A percentile compares a stretch with the other conserved stretches of the same genome.
Evolutionary conservation across 2,329 filamentous ascomycete species (phyloP).

Genomic region (Cladosporium sp.): DNA sequence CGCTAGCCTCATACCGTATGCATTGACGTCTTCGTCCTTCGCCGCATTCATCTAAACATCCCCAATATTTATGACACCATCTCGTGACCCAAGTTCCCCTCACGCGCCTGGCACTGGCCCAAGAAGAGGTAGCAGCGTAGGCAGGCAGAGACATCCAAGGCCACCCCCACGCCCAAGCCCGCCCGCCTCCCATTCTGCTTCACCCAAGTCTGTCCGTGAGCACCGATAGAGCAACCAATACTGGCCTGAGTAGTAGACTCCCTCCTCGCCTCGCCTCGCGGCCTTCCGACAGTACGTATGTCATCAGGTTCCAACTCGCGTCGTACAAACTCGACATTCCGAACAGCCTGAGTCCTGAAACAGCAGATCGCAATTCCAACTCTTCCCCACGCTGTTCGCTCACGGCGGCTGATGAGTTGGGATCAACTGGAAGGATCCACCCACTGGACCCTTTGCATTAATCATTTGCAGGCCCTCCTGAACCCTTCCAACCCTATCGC

Average conservation of each 20-base stretch:
- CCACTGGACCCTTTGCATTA: constrained; percentile 6
- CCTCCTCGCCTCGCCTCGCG: background rate
- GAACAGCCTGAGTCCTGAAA: constrained; percentile 12
- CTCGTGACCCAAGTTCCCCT: constrained; percentile 9
- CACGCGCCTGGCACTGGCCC: background rate
- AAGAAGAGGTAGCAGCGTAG: background rate
- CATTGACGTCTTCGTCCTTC: too few relatives aligned
- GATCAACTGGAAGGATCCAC: constrained; percentile 1
- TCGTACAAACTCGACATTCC: background rate
- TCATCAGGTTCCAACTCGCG: constrained; percentile 9
- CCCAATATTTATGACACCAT: constrained; percentile 7
- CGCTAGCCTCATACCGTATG: background rate
- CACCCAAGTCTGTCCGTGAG: background rate
- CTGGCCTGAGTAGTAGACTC: background rate
- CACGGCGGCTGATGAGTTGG: background rate
- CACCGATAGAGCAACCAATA: background rate
- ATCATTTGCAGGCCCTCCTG: background rate
- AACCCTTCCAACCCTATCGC: constrained; percentile 1
- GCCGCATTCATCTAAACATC: background rate
- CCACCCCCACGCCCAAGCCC: background rate
- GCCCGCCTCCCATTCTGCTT: background rate
- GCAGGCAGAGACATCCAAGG: background rate
- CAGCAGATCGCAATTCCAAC: constrained; percentile 12
- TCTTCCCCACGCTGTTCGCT: background rate
- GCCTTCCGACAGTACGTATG: background rate